Evolutionary conservation across 495 filamentous ascomycete genomes (phyloP).

Genomic region (Stereocaulon alpinum): DNA sequence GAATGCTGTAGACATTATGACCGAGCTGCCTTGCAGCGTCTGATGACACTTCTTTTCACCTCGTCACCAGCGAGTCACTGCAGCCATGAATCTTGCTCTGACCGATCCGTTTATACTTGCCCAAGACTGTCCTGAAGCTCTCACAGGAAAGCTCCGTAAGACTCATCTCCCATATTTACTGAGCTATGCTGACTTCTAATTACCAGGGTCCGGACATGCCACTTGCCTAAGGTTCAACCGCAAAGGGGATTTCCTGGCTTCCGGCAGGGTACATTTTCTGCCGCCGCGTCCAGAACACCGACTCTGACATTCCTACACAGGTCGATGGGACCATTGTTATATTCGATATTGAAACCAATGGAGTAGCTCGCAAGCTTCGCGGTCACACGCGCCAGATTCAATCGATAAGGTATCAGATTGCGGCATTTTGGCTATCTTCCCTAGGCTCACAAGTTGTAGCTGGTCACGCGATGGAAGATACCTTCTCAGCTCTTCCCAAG

Average conservation of each 20-base stretch:
- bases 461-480: conserved; percentile 90
- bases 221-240: conserved; percentile 80
- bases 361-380: conserved; percentile 81
- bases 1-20: too few relatives aligned
- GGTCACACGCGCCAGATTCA: conserved; percentile 88
- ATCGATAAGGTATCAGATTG: conserved; percentile 48
- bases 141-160: conserved; percentile 74
- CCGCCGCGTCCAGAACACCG: background rate
- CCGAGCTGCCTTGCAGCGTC: too few relatives aligned
- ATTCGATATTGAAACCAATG: conserved; percentile 94
- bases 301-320: conserved; percentile 28
- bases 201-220: conserved; percentile 50
- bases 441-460: conserved; percentile 35
- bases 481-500: conserved; percentile 86
- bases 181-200: background rate
- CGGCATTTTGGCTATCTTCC: background rate
- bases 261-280: conserved; percentile 55
- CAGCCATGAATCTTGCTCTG: conserved; percentile 64
- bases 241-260: conserved; percentile 85
- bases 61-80: too few relatives aligned
- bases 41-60: background rate
- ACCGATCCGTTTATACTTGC: conserved; percentile 76
- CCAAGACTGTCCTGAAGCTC: conserved; percentile 87
- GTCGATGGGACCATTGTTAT: conserved; percentile 87
- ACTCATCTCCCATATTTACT: background rate